Percentiles rank a stretch among this genome's conserved stretches.
Conservation (phyloP, 495 filamentous ascomycete genomes). For the Platismatia glauca region DNA sequence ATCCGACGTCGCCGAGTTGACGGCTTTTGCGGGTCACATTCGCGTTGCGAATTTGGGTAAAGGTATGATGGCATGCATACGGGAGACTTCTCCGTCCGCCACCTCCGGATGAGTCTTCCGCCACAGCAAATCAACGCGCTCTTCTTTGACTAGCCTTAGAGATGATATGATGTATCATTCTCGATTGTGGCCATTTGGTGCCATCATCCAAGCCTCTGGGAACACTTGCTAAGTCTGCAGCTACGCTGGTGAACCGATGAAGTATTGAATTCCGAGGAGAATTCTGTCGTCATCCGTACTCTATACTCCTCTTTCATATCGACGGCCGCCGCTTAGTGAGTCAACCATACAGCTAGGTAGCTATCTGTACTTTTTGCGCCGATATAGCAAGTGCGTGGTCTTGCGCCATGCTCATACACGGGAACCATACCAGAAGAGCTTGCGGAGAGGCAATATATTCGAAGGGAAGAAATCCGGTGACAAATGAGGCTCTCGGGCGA, state of each 20-base stretch:
- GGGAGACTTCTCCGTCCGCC: background rate
- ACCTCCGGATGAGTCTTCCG: background rate
- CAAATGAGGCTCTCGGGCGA: constrained; percentile 45
- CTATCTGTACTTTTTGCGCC: constrained; percentile 58
- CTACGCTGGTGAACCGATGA: no score
- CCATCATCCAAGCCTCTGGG: background rate
- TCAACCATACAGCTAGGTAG: constrained; percentile 35
- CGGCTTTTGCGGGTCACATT: background rate
- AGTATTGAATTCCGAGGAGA: no score
- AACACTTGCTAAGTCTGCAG: background rate
- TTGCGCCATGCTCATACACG: constrained; percentile 42
- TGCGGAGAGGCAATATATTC: constrained; percentile 54
- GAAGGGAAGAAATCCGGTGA: constrained; percentile 61
- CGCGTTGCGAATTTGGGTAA: background rate
- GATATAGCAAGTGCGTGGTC: constrained; percentile 38
- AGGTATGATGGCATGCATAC: background rate
- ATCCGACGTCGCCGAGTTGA: background rate
- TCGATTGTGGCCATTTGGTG: no score
- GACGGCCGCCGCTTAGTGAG: background rate
- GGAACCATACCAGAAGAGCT: constrained; percentile 51
- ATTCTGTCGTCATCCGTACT: constrained; percentile 12
- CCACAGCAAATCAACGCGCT: background rate
- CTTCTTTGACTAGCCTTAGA: background rate
- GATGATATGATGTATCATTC: no score
- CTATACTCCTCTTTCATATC: background rate